A percentile compares a stretch with the other conserved stretches of the same genome.
phyloP scores from a whole-genome alignment of 1,284 basidiomycete genomes.

The Tilletia horrida region DNA sequence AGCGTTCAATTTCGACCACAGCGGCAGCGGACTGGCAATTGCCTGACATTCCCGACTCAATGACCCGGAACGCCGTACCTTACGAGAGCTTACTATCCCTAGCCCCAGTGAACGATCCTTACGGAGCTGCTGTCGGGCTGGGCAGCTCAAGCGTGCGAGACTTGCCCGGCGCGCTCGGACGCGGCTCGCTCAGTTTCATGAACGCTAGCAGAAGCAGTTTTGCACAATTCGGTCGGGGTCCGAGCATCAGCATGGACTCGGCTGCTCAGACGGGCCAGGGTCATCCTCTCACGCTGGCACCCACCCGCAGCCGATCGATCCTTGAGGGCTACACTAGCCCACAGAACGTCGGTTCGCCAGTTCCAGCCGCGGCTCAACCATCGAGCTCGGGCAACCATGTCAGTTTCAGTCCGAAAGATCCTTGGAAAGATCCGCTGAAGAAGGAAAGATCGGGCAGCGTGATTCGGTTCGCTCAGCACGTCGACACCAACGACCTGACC shows the following conservation, averaged over 20 bases:
- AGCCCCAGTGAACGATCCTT: conserved; percentile 71
- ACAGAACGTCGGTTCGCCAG: neutral
- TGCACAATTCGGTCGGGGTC: neutral
- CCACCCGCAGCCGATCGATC: conserved; percentile 3
- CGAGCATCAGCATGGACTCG: neutral
- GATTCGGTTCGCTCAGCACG: conserved; percentile 16
- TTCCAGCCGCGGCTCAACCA: neutral
- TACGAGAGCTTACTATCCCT: conserved; percentile 75
- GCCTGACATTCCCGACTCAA: conserved; percentile 46
- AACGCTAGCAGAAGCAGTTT: neutral
- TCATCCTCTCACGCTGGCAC: neutral
- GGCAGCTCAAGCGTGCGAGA: conserved; percentile 40
- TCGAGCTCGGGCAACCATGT: neutral
- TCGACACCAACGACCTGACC: conserved; percentile 20
- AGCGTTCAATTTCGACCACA: too few relatives aligned
- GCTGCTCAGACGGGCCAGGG: neutral
- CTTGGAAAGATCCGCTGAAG: neutral
- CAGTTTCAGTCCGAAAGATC: neutral
- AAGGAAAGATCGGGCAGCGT: conserved; percentile 7
- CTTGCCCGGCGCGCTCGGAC: conserved; percentile 15
- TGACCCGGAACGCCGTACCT: conserved; percentile 67
- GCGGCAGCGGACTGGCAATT: neutral
- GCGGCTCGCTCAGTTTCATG: neutral
- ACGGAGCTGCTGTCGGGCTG: conserved; percentile 54
- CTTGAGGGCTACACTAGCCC: neutral